These are phyloP conservation scores for Linaria vulgaris DNA, from an alignment of 257 asterid genomes.

Conservation along the genomic window DNA sequence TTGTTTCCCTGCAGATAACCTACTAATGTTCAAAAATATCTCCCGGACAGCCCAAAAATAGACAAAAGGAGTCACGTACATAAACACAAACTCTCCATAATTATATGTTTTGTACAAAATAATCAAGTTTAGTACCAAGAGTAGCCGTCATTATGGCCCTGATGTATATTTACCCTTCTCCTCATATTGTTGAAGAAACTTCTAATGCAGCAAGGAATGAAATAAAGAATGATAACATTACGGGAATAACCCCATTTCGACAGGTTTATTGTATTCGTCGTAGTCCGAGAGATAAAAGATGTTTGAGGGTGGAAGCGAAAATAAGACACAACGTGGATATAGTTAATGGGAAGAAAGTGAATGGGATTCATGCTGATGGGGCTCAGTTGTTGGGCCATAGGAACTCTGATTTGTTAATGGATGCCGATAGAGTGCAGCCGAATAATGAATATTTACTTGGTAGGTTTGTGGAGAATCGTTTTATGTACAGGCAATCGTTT, in stretches of 20 bases:
- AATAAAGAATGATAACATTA: neutral
- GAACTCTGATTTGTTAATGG: constrained; percentile 12
- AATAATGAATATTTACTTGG: constrained; percentile 51
- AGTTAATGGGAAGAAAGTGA: constrained; percentile 62
- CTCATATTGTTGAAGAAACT: constrained; percentile 3
- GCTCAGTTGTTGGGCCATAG: constrained; percentile 24
- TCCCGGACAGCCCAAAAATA: neutral
- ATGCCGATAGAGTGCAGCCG: constrained; percentile 22
- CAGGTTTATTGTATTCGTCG: neutral
- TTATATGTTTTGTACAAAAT: neutral
- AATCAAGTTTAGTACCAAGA: neutral
- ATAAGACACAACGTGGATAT: constrained; percentile 29
- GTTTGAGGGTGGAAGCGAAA: constrained; percentile 33
- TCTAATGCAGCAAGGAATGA: neutral
- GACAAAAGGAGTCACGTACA: neutral
- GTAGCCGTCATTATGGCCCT: constrained; percentile 23
- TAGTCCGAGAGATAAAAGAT: neutral
- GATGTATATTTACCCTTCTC: constrained; percentile 6
- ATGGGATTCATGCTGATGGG: constrained; percentile 47
- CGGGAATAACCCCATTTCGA: neutral
- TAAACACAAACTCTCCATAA: too few species aligned
- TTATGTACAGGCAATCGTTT: constrained; percentile 67
- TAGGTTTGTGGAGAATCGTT: constrained; percentile 55
- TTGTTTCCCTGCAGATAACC: constrained; percentile 36
- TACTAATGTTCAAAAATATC: constrained; percentile 9